Percentiles rank a stretch among this genome's conserved stretches.
Evolutionary conservation across 306 rosid genomes (phyloP).

Genomic region (Casuarina glauca): DNA sequence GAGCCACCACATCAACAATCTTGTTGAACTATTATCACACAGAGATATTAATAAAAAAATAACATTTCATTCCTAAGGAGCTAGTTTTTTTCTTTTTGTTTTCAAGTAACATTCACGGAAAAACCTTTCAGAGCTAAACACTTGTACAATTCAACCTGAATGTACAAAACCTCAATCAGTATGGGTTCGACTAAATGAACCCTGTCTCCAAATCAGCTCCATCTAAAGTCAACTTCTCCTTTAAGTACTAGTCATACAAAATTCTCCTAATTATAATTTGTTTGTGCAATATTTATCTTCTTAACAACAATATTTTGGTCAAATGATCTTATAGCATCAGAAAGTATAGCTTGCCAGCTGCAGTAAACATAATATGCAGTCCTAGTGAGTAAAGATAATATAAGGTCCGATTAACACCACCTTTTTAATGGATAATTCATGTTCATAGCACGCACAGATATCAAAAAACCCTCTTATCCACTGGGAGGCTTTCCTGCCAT

Average conservation of each 20-base stretch:
- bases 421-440: neutral
- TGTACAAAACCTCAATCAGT: neutral
- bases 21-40: neutral
- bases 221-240: neutral
- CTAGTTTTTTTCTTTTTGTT: neutral
- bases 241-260: neutral
- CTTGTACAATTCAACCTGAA: constrained; percentile 6
- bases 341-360: no score
- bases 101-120: neutral
- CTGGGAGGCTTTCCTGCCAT: neutral
- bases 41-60: neutral
- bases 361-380: no score
- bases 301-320: neutral
- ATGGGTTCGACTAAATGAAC: neutral
- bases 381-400: no score
- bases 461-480: neutral
- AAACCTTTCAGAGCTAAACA: neutral
- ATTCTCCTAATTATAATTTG: neutral
- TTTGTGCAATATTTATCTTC: neutral
- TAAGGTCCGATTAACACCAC: neutral
- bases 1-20: neutral
- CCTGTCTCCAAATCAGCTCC: neutral
- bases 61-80: neutral
- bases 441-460: neutral
- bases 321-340: neutral